phyloP scores from a whole-genome alignment of 83 land plant genomes.

The Thuja plicata region DNA sequence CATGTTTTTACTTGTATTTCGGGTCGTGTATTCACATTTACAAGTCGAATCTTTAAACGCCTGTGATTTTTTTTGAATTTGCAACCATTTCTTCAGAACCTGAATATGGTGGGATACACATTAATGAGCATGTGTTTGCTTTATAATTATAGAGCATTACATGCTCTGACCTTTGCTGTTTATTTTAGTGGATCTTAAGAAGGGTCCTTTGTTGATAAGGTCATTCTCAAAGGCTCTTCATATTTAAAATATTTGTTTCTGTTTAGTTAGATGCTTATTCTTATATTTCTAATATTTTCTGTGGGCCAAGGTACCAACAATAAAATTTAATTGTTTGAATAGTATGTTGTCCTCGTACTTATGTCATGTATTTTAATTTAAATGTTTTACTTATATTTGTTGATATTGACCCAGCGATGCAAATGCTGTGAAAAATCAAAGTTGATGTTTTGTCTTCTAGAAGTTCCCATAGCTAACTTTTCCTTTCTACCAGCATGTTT shows the following conservation, averaged over 20 bases:
- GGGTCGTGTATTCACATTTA: no score
- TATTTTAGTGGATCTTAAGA: no score
- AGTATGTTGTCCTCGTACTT: neutral
- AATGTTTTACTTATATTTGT: no score
- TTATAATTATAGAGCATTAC: no score
- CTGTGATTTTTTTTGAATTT: no score
- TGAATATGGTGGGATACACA: no score
- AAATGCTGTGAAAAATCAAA: neutral
- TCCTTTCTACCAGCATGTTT: neutral
- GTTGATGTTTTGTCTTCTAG: neutral
- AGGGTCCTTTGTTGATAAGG: neutral
- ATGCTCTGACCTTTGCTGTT: no score
- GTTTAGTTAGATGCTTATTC: neutral
- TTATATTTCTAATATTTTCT: neutral
- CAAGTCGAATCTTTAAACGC: no score
- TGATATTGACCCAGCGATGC: neutral
- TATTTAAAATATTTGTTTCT: neutral
- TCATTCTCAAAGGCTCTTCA: neutral
- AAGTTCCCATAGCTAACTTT: neutral
- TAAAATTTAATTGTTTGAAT: neutral
- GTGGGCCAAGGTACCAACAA: neutral
- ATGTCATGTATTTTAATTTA: neutral
- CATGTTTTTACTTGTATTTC: no score
- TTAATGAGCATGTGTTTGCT: no score
- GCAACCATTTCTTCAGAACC: no score